Evolutionary conservation across 2,329 filamentous ascomycete species (phyloP).

Genomic region (Phyllosticta citrichinensis): DNA sequence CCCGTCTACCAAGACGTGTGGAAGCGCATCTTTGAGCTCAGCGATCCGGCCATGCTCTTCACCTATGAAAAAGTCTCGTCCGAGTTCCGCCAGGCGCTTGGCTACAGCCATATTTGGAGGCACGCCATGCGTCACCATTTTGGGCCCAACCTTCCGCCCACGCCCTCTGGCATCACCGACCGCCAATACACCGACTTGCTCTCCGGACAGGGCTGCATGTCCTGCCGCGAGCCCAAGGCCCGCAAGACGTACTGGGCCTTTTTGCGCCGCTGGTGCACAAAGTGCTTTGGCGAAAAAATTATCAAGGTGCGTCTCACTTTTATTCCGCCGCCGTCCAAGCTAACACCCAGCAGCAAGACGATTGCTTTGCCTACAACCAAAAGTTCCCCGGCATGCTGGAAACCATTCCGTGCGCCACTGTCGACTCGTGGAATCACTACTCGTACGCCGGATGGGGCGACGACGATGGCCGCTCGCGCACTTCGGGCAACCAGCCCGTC

Average conservation of each 20-base stretch:
- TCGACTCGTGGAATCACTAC: slow-evolving; percentile 31
- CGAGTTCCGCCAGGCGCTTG: slow-evolving; percentile 1
- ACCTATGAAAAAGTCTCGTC: slow-evolving; percentile 4
- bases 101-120: slow-evolving; percentile 22
- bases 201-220: slow-evolving; percentile 30
- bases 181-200: slow-evolving; percentile 31
- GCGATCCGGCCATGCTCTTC: slow-evolving; percentile 13
- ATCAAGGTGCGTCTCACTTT: slow-evolving; percentile 12
- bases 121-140: slow-evolving; percentile 26
- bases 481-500: slow-evolving; percentile 10
- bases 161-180: slow-evolving; percentile 27
- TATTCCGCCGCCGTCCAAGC: slow-evolving; percentile 7
- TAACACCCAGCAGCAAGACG: slow-evolving; percentile 20
- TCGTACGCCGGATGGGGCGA: slow-evolving; percentile 24
- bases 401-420: slow-evolving; percentile 23
- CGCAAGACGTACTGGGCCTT: slow-evolving; percentile 36
- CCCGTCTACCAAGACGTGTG: slow-evolving; percentile 14
- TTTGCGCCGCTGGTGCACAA: slow-evolving; percentile 32
- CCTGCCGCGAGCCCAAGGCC: slow-evolving; percentile 24
- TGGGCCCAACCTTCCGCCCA: slow-evolving; percentile 23
- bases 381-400: slow-evolving; percentile 15
- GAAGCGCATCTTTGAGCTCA: slow-evolving; percentile 13
- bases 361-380: slow-evolving; percentile 18
- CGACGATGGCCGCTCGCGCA: slow-evolving; percentile 24
- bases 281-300: slow-evolving; percentile 26